Base-by-base conservation (phyloP, 2,329 filamentous ascomycete species). In the Tolypocladium guangdongense region DNA sequence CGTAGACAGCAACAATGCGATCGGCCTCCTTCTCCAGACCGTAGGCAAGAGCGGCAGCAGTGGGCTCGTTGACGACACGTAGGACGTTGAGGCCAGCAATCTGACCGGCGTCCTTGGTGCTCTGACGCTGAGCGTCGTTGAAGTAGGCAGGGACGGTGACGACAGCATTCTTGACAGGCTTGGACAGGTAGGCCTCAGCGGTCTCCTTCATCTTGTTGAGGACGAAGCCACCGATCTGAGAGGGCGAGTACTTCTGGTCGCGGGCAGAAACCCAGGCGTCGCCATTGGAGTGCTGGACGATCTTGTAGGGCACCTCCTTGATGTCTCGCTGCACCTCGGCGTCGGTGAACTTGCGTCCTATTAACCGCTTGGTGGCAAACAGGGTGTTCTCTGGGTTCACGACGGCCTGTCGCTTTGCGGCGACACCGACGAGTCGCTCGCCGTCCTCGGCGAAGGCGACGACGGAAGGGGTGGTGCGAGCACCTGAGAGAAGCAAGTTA, bases 131-230 rank as follows among this genome's bases (percentile, higher is more conserved):
- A 56, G 89, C 91, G 75, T 97, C 91, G 76, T 97, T 97, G 83
- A 97, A 97, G 82, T 97, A 97, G 65, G 91, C 91, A 59, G 91
- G 91, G 38, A 96, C 91, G 57, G 92, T 97, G 63, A 97, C 92
- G 57, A 97, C 92, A 64, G 90, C 92, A 70, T 97, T 96, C 83
- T 95, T 93, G 67, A 95, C 77, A 56, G 83, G 83, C 80, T 90
- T 95, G 75, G 87, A 84, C 61, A 96, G 83, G 77, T 95, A 96
- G 58, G 87, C 80, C 79, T 96, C 91, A 60, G 92, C 92, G 51
- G 92, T 97, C 81, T 96, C 92, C 84, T 95, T 96, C 92, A 96
- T 96, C 84, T 97, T 96, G 74, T 90, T 86, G 65, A 97, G 83
- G 61, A 96, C 81, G 74, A 96, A 96, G 68, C 91, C 92, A 82